Conservation (phyloP, 2,329 filamentous ascomycete genomes). For the Colletotrichum aenigma region DNA sequence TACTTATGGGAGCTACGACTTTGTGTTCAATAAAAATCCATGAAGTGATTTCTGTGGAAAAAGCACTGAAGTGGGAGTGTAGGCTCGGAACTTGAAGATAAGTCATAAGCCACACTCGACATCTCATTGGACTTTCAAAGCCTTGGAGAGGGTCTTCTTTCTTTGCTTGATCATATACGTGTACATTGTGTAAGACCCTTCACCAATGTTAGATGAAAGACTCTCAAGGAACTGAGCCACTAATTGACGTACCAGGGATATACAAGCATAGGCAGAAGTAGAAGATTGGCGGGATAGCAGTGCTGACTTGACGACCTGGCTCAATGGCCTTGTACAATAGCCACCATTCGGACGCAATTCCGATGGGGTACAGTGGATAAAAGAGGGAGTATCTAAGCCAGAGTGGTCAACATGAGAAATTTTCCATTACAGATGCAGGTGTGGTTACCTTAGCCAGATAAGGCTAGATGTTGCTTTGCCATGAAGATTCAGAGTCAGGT, state of each 20-base stretch:
- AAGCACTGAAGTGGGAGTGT: not conserved
- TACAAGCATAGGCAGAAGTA: constrained; percentile 74
- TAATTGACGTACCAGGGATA: constrained; percentile 69
- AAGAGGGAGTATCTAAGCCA: constrained; percentile 80
- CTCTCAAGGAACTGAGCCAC: not conserved
- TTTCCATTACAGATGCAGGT: not conserved
- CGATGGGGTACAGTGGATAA: constrained; percentile 88
- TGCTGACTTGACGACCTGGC: constrained; percentile 55
- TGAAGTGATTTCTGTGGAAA: not conserved
- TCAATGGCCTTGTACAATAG: constrained; percentile 74
- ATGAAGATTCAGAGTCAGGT: constrained; percentile 78
- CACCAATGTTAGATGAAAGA: not conserved
- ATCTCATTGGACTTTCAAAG: not conserved
- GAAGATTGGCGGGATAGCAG: constrained; percentile 61
- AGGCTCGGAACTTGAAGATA: not conserved
- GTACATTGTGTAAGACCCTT: constrained; percentile 75
- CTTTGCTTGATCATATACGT: constrained; percentile 95
- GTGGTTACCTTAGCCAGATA: constrained; percentile 69
- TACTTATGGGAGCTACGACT: not conserved
- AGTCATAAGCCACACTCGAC: not conserved
- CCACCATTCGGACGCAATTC: constrained; percentile 85
- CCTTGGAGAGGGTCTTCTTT: constrained; percentile 72
- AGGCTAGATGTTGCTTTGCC: constrained; percentile 67
- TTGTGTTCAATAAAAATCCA: not conserved
- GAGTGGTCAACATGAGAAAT: not conserved